Evolutionary conservation across 164 flowering plant species (phyloP), one percentile per base, ranked within the genome.

Genomic region (Hamamelis virginiana): DNA sequence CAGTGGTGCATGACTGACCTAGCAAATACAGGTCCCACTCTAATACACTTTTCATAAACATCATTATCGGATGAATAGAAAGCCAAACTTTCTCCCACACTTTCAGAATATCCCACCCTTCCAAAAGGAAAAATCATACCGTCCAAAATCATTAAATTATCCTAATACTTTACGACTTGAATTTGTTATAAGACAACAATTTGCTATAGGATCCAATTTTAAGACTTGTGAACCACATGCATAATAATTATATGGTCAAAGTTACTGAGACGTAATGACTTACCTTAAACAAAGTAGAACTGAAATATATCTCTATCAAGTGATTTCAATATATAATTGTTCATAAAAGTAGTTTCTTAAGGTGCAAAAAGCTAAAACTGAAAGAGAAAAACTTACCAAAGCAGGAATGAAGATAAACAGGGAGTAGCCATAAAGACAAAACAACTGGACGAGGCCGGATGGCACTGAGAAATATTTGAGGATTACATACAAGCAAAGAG

Each of bases 381-480:
- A 41, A 27, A 12, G 28, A 4, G 64, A 52, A 62, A 59, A 72
- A 80, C 91, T 86, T 83, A 93, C 98, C 82, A 85, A 65, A 33
- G 98, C 97, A 55, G 99, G 99, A 75, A 93, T 89, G 77, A 93
- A 96, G 80, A 96, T 70, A 77, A 96, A 96, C 27, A 96, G 83
- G 64, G 99, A 96, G 76, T 93, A 93, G 70, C 99, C 98, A 58
- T 93, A 93, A 8, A 96, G 89, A 75, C 97, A 96, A 45, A 86
- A 80, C 27, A 96, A 91, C 78, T 93, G 98, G 67, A 85, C 95
- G 4, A 96, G 84, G 61, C 98, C 91, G 2, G 97, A 84, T 66
- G 99, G 99, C 12, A 83, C 99, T 15, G 99, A 96, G 84, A 96
- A 93, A 81, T 93, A 96, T 71, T 96, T 93, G 72, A 96, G 95